Conservation (phyloP, 345 rosid genomes). For the Boechera divaricarpa region DNA sequence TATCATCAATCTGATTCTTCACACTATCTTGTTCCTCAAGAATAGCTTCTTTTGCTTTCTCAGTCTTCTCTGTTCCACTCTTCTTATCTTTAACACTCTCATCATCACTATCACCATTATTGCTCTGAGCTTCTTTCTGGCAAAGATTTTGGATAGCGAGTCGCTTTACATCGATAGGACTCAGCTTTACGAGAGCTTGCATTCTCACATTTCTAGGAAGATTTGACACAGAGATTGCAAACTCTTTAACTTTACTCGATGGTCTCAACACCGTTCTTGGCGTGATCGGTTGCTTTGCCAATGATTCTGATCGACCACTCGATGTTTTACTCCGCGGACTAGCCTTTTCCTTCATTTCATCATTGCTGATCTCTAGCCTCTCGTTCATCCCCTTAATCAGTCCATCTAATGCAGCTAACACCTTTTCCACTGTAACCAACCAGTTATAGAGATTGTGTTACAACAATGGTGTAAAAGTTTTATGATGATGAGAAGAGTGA, state of each 20-base stretch:
- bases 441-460: conserved; percentile 1
- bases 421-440: conserved; percentile 57
- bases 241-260: conserved; percentile 35
- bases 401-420: conserved; percentile 59
- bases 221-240: conserved; percentile 39
- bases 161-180: conserved; percentile 65
- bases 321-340: conserved; percentile 26
- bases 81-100: conserved; percentile 44
- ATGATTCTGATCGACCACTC: conserved; percentile 22
- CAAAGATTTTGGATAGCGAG: conserved; percentile 50
- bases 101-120: conserved; percentile 15
- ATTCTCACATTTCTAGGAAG: conserved; percentile 47
- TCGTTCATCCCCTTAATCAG: conserved; percentile 56
- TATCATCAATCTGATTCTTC: conserved; percentile 7
- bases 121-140: conserved; percentile 36
- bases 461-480: neutral
- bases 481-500: neutral
- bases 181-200: conserved; percentile 66
- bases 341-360: conserved; percentile 39
- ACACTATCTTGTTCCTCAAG: conserved; percentile 16
- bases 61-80: conserved; percentile 36
- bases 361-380: conserved; percentile 53
- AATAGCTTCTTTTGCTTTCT: conserved; percentile 20
- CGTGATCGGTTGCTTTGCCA: conserved; percentile 37
- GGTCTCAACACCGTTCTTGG: conserved; percentile 45